Evolutionary conservation across 768 basidiomycete genomes (phyloP).

Genomic region (Boletus pseudo-olivaceus): DNA sequence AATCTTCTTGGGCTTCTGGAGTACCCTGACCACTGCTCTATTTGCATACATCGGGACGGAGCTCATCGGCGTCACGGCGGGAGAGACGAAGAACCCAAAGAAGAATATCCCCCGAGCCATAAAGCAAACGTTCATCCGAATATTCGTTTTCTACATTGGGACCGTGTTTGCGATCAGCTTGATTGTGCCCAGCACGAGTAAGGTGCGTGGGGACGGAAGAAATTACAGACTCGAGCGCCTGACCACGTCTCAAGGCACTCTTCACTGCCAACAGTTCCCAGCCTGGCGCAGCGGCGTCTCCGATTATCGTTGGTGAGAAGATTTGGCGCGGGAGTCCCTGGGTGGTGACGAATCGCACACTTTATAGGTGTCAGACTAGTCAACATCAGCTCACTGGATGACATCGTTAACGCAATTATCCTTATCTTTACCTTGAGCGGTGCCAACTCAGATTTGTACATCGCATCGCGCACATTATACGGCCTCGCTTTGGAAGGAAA

Average conservation of each 20-base stretch:
- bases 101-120: conserved; percentile 74
- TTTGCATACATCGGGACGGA: conserved; percentile 78
- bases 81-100: conserved; percentile 65
- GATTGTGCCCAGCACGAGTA: conserved; percentile 59
- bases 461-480: conserved; percentile 49
- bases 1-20: conserved; percentile 70
- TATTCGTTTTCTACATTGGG: conserved; percentile 62
- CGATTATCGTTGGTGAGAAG: conserved; percentile 55
- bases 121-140: conserved; percentile 58
- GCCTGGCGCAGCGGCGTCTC: conserved; percentile 55
- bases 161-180: conserved; percentile 71
- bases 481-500: conserved; percentile 52
- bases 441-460: conserved; percentile 64
- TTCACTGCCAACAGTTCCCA: conserved; percentile 39
- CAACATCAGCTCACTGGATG: conserved; percentile 55
- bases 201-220: conserved; percentile 37
- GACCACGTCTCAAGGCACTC: conserved; percentile 13
- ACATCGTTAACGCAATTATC: conserved; percentile 52
- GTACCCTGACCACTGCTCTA: conserved; percentile 64
- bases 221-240: conserved; percentile 6
- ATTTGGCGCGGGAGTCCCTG: conserved; percentile 19
- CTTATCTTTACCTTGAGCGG: conserved; percentile 63
- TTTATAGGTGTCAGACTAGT: conserved; percentile 28
- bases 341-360: background rate
- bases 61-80: conserved; percentile 63